A percentile compares a stretch with the other conserved stretches of the same genome.
Conservation (phyloP, 768 basidiomycete species). For the Krasilnikovozyma curviuscula region DNA sequence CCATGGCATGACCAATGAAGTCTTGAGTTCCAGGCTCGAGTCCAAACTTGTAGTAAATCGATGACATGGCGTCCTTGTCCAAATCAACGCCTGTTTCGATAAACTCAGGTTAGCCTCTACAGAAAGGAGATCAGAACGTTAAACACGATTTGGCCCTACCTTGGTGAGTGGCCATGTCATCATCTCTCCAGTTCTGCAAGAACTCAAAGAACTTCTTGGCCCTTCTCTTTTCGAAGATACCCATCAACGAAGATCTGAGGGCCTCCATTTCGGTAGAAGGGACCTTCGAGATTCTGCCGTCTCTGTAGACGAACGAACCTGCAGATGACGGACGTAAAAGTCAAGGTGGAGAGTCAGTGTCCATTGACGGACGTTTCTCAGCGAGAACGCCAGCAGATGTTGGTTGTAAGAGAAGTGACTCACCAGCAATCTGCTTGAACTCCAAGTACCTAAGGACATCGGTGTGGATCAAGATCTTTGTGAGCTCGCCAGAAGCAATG, state of each 20-base stretch:
- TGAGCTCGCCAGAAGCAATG: constrained; percentile 91
- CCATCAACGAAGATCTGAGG: constrained; percentile 85
- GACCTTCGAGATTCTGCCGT: constrained; percentile 91
- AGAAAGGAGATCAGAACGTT: not conserved
- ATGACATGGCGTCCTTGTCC: constrained; percentile 78
- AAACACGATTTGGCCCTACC: constrained; percentile 33
- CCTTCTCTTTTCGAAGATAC: constrained; percentile 92
- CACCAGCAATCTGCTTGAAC: constrained; percentile 98
- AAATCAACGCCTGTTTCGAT: constrained; percentile 52
- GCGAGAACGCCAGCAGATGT: too few relatives aligned
- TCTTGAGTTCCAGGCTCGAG: constrained; percentile 94
- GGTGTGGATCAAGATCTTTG: constrained; percentile 94
- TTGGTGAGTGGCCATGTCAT: constrained; percentile 89
- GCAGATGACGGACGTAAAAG: too few relatives aligned
- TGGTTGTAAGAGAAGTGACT: too few relatives aligned
- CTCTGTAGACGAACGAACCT: constrained; percentile 94
- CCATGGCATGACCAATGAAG: constrained; percentile 99
- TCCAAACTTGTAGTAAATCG: constrained; percentile 90
- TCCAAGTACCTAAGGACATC: constrained; percentile 97
- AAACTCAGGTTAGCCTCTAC: not conserved
- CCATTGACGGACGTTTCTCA: too few relatives aligned
- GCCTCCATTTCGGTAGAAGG: constrained; percentile 96
- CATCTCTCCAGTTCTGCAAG: constrained; percentile 84
- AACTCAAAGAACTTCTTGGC: constrained; percentile 99
- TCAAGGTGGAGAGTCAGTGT: too few relatives aligned